These are phyloP conservation scores for Curvularia hawaiiensis DNA, from an alignment of 2,329 filamentous ascomycete genomes.

Conservation along the genomic window DNA sequence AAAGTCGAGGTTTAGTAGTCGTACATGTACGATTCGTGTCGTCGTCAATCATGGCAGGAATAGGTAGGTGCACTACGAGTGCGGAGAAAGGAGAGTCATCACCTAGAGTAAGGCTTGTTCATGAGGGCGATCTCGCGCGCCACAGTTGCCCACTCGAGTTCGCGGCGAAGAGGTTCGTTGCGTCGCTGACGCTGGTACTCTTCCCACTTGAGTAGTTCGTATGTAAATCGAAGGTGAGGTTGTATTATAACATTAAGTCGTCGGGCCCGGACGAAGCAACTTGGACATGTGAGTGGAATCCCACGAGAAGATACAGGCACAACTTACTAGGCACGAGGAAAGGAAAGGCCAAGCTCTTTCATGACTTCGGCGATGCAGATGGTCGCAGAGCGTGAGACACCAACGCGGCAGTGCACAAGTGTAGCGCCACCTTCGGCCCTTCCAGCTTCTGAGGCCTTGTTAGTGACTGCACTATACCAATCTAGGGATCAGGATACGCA, in stretches of 20 bases:
- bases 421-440: constrained; percentile 79
- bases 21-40: constrained; percentile 27
- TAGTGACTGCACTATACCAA: constrained; percentile 9
- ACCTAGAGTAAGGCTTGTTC: constrained; percentile 91
- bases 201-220: constrained; percentile 96
- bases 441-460: constrained; percentile 69
- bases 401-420: constrained; percentile 93
- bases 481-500: constrained; percentile 55
- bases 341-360: constrained; percentile 77
- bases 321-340: constrained; percentile 82
- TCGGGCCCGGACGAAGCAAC: constrained; percentile 89
- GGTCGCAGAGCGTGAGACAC: constrained; percentile 92
- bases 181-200: constrained; percentile 69
- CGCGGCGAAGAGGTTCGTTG: constrained; percentile 65
- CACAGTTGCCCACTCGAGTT: constrained; percentile 90
- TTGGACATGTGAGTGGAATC: constrained; percentile 32
- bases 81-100: constrained; percentile 26
- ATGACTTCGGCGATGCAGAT: constrained; percentile 99
- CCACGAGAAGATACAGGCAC: background rate
- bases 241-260: constrained; percentile 98
- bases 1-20: constrained; percentile 19
- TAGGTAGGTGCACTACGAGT: constrained; percentile 6
- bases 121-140: constrained; percentile 90
- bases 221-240: constrained; percentile 88
- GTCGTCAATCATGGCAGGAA: constrained; percentile 30